phyloP scores from a whole-genome alignment of 2,329 filamentous ascomycete species.

The Lachnellula willkommii region DNA sequence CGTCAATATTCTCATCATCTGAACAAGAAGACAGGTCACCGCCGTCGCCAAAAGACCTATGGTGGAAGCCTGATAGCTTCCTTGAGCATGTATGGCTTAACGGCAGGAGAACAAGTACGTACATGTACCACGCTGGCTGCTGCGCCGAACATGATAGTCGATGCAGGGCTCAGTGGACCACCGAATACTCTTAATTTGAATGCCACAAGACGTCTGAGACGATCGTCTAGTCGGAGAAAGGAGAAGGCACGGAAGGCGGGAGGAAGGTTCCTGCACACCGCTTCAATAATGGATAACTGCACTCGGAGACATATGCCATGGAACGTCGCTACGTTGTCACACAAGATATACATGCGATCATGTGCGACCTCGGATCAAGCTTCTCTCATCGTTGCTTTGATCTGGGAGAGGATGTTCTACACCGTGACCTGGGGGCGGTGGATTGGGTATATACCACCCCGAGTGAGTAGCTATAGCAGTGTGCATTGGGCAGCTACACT shows the following conservation, averaged over 20 bases:
- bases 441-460: background rate
- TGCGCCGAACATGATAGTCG: background rate
- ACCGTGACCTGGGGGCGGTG: background rate
- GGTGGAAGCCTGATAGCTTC: conserved; percentile 9
- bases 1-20: background rate
- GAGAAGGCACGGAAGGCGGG: conserved; percentile 9
- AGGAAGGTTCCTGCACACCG: conserved; percentile 16
- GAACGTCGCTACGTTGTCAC: conserved; percentile 15
- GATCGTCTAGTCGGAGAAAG: conserved; percentile 3
- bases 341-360: conserved; percentile 13
- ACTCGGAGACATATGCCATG: conserved; percentile 11
- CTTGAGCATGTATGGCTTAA: conserved; percentile 10
- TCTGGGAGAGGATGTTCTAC: background rate
- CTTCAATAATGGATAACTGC: conserved; percentile 11
- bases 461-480: background rate
- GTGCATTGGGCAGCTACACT: background rate
- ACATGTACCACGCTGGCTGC: background rate
- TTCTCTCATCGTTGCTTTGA: background rate
- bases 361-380: conserved; percentile 16
- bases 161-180: background rate
- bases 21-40: conserved; percentile 8
- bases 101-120: background rate
- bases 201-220: background rate
- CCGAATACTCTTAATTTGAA: background rate
- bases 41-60: background rate